These are phyloP conservation scores for Oryza glumipatula DNA, from an alignment of 176 grass and related monocot species.

Conservation along the genomic window DNA sequence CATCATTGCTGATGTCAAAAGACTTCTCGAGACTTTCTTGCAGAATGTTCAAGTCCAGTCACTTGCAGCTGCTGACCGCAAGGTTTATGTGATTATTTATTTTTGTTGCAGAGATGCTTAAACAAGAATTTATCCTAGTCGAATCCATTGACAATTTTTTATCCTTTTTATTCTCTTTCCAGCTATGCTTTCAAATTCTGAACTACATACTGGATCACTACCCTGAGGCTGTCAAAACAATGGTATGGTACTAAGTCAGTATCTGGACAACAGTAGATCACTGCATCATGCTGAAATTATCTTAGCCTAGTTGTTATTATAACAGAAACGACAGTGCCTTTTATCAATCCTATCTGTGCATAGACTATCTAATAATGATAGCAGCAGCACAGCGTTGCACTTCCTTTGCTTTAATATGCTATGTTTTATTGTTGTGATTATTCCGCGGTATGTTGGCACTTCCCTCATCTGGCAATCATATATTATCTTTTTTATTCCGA, in stretches of 20 bases:
- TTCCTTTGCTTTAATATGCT: not conserved
- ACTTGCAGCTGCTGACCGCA: conserved; percentile 74
- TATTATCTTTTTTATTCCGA: conserved; percentile 20
- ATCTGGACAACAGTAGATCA: conserved; percentile 24
- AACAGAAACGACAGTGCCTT: not conserved
- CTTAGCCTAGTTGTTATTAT: conserved; percentile 11
- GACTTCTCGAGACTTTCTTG: conserved; percentile 75
- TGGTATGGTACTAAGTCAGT: conserved; percentile 58
- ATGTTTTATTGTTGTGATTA: not conserved
- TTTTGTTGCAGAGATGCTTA: conserved; percentile 32
- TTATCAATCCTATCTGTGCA: conserved; percentile 23
- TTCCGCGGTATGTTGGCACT: conserved; percentile 6
- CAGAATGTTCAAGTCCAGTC: conserved; percentile 69
- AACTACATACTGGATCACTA: conserved; percentile 65
- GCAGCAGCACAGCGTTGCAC: not conserved
- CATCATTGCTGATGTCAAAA: conserved; percentile 60
- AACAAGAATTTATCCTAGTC: conserved; percentile 26
- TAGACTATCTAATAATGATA: conserved; percentile 12
- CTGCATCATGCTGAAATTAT: conserved; percentile 18
- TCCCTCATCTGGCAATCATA: conserved; percentile 29
- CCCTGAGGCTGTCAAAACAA: conserved; percentile 60
- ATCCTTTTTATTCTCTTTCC: conserved; percentile 46
- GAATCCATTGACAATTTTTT: conserved; percentile 32
- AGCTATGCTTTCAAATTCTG: conserved; percentile 86
- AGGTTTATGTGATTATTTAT: conserved; percentile 59